These are phyloP conservation scores for Talaromyces trachyspermus DNA, from an alignment of 495 filamentous ascomycete species.

Conservation along the genomic window DNA sequence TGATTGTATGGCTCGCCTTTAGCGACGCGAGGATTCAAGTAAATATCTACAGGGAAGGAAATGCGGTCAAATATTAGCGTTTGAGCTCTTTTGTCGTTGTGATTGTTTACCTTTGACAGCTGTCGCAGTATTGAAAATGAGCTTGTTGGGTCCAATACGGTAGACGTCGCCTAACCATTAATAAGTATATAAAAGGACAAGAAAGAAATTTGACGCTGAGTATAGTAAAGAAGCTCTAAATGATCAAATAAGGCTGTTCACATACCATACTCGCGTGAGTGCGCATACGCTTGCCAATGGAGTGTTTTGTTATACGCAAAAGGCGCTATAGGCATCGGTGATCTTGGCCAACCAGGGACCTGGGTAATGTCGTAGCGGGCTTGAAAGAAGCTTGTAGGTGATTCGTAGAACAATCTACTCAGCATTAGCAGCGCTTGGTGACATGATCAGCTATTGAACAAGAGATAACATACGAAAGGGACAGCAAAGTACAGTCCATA, in stretches of 20 bases:
- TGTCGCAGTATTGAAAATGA: neutral
- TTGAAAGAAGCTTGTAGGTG: neutral
- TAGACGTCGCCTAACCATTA: neutral
- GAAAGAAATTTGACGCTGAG: neutral
- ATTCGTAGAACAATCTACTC: neutral
- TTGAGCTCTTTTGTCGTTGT: neutral
- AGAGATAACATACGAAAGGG: neutral
- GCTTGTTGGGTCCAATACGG: neutral
- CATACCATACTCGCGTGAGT: neutral
- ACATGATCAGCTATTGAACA: neutral
- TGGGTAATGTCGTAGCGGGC: neutral
- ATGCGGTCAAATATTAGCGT: neutral
- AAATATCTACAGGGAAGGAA: neutral
- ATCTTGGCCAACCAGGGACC: neutral
- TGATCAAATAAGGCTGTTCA: neutral
- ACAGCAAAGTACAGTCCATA: neutral
- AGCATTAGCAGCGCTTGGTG: neutral
- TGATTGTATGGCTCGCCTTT: neutral
- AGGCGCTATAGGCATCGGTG: neutral
- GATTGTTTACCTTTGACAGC: neutral
- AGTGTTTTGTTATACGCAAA: neutral
- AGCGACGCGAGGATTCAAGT: neutral
- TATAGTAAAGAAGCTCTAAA: neutral
- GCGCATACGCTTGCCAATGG: neutral
- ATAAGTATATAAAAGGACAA: neutral